phyloP scores from a whole-genome alignment of 306 rosid genomes.

The Hippophae gyantsensis region DNA sequence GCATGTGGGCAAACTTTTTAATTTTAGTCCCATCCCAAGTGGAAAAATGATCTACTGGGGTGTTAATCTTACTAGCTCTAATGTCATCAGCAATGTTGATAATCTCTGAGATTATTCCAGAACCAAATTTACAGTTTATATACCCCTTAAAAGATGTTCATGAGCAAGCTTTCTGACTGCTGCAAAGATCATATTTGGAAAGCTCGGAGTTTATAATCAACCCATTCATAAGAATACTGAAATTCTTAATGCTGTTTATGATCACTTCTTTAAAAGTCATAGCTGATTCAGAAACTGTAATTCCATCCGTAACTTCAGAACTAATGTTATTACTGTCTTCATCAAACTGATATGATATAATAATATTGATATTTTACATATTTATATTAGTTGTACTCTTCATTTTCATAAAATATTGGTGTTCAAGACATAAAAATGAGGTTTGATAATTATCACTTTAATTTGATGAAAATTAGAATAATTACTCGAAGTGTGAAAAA shows the following conservation, averaged over 20 bases:
- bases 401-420: too few species aligned
- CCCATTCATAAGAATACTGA: conserved; percentile 34
- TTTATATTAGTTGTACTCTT: too few species aligned
- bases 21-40: conserved; percentile 34
- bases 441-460: too few species aligned
- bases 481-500: not conserved
- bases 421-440: too few species aligned
- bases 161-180: conserved; percentile 51
- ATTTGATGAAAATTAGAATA: too few species aligned
- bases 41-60: conserved; percentile 18
- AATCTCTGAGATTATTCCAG: conserved; percentile 47
- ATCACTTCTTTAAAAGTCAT: conserved; percentile 30
- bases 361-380: conserved; percentile 5
- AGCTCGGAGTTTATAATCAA: conserved; percentile 38
- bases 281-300: conserved; percentile 22
- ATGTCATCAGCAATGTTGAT: conserved; percentile 51
- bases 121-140: conserved; percentile 34
- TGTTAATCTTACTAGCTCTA: conserved; percentile 33
- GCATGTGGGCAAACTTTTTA: conserved; percentile 11
- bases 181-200: conserved; percentile 35
- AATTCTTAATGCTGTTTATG: conserved; percentile 20
- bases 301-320: conserved; percentile 23
- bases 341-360: conserved; percentile 17
- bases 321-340: conserved; percentile 17
- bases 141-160: conserved; percentile 38